Evolutionary conservation across 2,329 filamentous ascomycete species (phyloP), one percentile per base, ranked within the genome.

Genomic region (Penicillium hordei): DNA sequence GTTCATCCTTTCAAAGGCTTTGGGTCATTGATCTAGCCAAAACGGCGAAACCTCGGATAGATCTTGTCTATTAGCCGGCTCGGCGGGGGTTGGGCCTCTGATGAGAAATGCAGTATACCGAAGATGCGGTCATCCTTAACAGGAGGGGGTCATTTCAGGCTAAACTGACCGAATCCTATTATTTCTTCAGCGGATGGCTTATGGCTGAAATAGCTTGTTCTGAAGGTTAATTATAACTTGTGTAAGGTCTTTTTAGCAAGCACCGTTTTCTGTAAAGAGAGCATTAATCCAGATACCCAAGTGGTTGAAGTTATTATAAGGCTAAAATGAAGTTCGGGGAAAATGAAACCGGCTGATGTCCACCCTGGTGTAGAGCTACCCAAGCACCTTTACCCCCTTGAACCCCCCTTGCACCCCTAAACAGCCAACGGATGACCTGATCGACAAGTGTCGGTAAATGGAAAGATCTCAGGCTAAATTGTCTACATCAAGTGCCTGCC

Each of bases 91-190:
- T 19, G 10, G 21, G 9, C 15, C 4, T 48, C n/a, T 19, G 21
- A n/a, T 49, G 46, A 36, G 17, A 25, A 25, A 21, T 7, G 15
- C 12, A 21, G 7, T 15, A 31, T 45, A n/a, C 6, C 1, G 17
- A 21, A 25, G 21, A 31, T 5, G n/a, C 27, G 5, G 31, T 29
- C 5, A 15, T 8, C 5, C 15, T 29, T 10, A 10, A 31, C 9
- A 8, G 31, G 27, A 21, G 10, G 27, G 43, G 27, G 27, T 25
- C 21, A 36, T 23, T 48, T 55, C 40, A 60, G 59, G 55, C 58
- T 60, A 53, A 58, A 62, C 33, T 33, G 5, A 8, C 7, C 5
- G 36, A 19, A 19, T 27, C 15, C 12, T 2, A 25, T 45, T 6
- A 17, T 25, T 44, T 8, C 17, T 19, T 46, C 51, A 21, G 17